Conservation (phyloP, 768 basidiomycete genomes). For the Kwoniella europaea region DNA sequence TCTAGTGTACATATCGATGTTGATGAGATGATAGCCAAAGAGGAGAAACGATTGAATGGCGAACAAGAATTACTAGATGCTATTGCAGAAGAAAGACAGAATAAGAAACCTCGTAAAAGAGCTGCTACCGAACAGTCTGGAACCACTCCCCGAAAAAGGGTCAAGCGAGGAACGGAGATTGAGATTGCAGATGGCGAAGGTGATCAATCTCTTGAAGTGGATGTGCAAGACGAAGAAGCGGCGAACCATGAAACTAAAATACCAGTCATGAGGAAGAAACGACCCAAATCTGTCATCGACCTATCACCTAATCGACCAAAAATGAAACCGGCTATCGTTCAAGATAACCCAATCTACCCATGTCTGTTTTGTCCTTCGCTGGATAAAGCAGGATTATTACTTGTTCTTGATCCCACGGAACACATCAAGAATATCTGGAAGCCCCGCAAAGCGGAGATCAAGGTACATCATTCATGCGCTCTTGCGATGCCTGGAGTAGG, state of each 20-base stretch:
- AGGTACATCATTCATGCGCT: slow-evolving; percentile 81
- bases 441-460: slow-evolving; percentile 59
- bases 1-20: slow-evolving; percentile 89
- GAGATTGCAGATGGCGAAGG: neutral
- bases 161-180: neutral
- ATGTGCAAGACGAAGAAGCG: slow-evolving; percentile 10
- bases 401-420: slow-evolving; percentile 40
- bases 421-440: slow-evolving; percentile 62
- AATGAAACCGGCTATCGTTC: slow-evolving; percentile 17
- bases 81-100: slow-evolving; percentile 31
- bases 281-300: slow-evolving; percentile 26
- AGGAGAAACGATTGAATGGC: slow-evolving; percentile 31
- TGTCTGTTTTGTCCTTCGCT: slow-evolving; percentile 55
- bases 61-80: slow-evolving; percentile 35
- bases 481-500: slow-evolving; percentile 87
- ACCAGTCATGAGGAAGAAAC: slow-evolving; percentile 29
- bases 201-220: neutral
- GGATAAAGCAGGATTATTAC: slow-evolving; percentile 31
- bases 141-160: slow-evolving; percentile 28
- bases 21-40: slow-evolving; percentile 75
- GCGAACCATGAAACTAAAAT: neutral
- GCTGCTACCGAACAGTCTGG: slow-evolving; percentile 61
- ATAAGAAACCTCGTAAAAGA: slow-evolving; percentile 58
- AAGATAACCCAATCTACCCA: slow-evolving; percentile 30
- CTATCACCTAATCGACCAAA: slow-evolving; percentile 16